Evolutionary conservation across 1,139 yeast species (phyloP).

Genomic region (Lodderomyces theae): DNA sequence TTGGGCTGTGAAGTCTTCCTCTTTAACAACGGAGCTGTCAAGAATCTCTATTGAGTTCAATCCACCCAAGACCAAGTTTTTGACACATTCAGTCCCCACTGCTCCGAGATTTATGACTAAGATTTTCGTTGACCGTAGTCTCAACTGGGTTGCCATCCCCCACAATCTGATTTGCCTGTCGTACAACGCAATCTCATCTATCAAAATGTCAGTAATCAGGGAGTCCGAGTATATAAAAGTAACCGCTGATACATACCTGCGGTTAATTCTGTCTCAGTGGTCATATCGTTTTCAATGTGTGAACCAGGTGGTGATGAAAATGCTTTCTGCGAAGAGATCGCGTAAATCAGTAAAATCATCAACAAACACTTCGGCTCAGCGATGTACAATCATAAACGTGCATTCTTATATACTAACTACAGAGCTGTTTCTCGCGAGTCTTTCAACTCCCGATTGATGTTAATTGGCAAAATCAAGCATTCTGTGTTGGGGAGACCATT

Average conservation of each 20-base stretch:
- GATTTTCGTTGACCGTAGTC: conserved; percentile 71
- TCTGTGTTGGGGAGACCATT: conserved; percentile 9
- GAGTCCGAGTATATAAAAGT: neutral
- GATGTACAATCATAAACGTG: no score
- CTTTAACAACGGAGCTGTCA: conserved; percentile 55
- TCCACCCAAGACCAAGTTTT: conserved; percentile 87
- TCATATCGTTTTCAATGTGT: neutral
- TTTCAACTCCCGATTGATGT: conserved; percentile 10
- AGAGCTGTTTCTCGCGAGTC: no score
- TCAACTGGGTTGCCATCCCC: conserved; percentile 92
- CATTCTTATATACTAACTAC: no score
- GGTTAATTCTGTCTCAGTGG: conserved; percentile 9
- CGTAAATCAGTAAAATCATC: no score
- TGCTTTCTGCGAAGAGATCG: no score
- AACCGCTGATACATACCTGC: conserved; percentile 12
- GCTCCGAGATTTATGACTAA: conserved; percentile 69
- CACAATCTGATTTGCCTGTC: conserved; percentile 94
- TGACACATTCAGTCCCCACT: conserved; percentile 74
- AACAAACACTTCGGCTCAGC: no score
- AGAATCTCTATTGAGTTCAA: conserved; percentile 71
- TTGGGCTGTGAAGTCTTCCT: conserved; percentile 71
- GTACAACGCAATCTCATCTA: conserved; percentile 84
- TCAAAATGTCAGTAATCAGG: neutral
- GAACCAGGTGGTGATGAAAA: no score
- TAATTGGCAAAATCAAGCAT: conserved; percentile 12